A percentile compares a stretch with the other conserved stretches of the same genome.
These are phyloP conservation scores for Aspergillus ostianus DNA, from an alignment of 495 filamentous ascomycete species.

Conservation along the genomic window DNA sequence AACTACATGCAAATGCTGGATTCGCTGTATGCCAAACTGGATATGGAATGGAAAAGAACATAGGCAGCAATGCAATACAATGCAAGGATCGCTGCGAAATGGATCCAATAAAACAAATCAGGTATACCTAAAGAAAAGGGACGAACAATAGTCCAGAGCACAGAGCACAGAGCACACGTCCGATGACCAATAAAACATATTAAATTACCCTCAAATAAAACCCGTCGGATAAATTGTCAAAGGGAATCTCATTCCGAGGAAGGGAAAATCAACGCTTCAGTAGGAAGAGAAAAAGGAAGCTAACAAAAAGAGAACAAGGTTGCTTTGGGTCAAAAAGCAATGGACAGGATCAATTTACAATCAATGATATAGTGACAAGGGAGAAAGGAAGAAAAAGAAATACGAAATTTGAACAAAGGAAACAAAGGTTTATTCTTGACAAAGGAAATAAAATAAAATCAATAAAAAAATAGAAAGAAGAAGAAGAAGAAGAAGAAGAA, in stretches of 20 bases:
- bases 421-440: constrained; percentile 38
- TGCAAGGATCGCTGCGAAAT: neutral
- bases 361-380: constrained; percentile 42
- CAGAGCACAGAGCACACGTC: neutral
- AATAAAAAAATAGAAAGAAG: constrained; percentile 22
- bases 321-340: constrained; percentile 9
- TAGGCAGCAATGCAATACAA: neutral
- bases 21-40: neutral
- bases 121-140: neutral
- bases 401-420: constrained; percentile 16
- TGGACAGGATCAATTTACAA: constrained; percentile 38
- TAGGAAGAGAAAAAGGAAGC: constrained; percentile 2
- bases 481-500: constrained; percentile 33
- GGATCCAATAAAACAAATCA: neutral
- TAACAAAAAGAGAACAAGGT: constrained; percentile 3
- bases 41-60: neutral
- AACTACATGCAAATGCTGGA: neutral
- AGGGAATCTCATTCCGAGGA: constrained; percentile 5
- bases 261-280: neutral
- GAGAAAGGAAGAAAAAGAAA: constrained; percentile 24
- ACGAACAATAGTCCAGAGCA: neutral
- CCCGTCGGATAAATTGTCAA: constrained; percentile 5
- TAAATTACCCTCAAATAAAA: constrained; percentile 24
- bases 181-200: constrained; percentile 14
- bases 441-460: constrained; percentile 16